These are phyloP conservation scores for Lagerstroemia speciosa DNA, from an alignment of 345 rosid species.

Conservation along the genomic window DNA sequence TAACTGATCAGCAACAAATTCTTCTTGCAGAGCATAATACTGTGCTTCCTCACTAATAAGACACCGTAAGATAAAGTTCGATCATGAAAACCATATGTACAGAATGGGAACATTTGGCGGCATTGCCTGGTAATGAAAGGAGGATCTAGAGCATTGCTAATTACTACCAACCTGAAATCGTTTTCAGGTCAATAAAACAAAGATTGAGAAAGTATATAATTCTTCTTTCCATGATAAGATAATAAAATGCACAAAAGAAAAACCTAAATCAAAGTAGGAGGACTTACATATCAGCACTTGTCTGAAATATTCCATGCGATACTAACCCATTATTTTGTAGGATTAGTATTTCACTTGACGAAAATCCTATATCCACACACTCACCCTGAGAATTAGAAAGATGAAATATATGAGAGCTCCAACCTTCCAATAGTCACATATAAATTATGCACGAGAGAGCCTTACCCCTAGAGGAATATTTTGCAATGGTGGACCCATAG, in stretches of 20 bases:
- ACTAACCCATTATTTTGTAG: constrained; percentile 53
- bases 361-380: constrained; percentile 60
- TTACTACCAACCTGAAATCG: not conserved
- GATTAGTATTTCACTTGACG: constrained; percentile 61
- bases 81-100: not conserved
- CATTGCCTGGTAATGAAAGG: not conserved
- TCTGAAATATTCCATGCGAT: constrained; percentile 28
- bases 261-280: not conserved
- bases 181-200: too few species aligned
- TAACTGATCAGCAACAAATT: constrained; percentile 74
- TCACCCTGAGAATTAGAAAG: constrained; percentile 37
- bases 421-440: not conserved
- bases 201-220: too few species aligned
- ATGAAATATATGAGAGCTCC: not conserved
- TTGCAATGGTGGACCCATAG: constrained; percentile 40
- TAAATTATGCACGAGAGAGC: not conserved
- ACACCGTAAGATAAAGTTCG: constrained; percentile 10
- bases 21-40: constrained; percentile 69
- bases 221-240: too few species aligned
- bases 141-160: not conserved
- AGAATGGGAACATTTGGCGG: not conserved
- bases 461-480: constrained; percentile 34
- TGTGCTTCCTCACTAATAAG: constrained; percentile 56
- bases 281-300: constrained; percentile 49
- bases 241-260: too few species aligned